Conservation (phyloP, 192 early-diverging fungal genomes). For the Coemansia biformis region DNA sequence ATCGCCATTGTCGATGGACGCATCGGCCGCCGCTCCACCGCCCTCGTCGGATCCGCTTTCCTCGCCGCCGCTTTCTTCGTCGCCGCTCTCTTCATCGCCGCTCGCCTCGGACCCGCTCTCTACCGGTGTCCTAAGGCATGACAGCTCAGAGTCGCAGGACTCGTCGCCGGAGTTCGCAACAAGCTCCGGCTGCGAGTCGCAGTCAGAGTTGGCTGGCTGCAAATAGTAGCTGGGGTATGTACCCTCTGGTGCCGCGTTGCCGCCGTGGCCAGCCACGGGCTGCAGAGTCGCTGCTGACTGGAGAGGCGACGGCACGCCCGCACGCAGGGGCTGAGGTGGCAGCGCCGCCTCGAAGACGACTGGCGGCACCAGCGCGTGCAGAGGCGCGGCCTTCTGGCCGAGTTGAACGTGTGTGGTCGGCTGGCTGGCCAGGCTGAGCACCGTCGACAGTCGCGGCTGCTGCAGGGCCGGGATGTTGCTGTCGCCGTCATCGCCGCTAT, state of each 20-base stretch:
- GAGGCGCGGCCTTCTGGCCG: not conserved
- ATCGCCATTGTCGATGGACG: no score
- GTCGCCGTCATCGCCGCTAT: not conserved
- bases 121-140: slow-evolving; percentile 33
- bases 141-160: slow-evolving; percentile 33
- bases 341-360: not conserved
- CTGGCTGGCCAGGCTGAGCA: slow-evolving; percentile 6
- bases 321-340: not conserved
- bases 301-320: no score
- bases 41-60: slow-evolving; percentile 10
- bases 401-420: slow-evolving; percentile 4
- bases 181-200: slow-evolving; percentile 2
- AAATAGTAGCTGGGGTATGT: no score
- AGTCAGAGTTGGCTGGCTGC: not conserved
- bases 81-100: slow-evolving; percentile 1
- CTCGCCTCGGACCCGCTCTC: slow-evolving; percentile 12
- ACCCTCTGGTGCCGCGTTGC: no score
- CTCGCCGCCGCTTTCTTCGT: not conserved
- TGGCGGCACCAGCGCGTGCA: not conserved
- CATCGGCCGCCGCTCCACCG: not conserved
- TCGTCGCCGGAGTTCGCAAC: slow-evolving; percentile 15
- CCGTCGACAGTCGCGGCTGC: slow-evolving; percentile 3
- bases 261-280: no score
- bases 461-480: not conserved
- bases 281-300: no score